Conservation (phyloP, 176 grass and related monocot species). For the Luzula sylvatica region DNA sequence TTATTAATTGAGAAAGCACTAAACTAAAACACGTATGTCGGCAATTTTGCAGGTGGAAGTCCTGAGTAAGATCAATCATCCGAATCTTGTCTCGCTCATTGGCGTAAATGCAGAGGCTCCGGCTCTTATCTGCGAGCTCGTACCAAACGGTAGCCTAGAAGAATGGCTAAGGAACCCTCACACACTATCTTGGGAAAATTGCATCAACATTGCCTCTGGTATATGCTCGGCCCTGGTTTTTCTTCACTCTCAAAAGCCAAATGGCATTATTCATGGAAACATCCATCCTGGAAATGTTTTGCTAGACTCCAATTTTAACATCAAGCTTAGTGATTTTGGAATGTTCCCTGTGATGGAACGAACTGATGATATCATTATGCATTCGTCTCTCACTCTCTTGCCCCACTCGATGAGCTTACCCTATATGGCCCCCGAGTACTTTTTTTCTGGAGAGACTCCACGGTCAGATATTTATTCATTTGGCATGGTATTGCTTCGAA, state of each 20-base stretch:
- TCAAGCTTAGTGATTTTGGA: slow-evolving; percentile 45
- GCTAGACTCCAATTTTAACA: background rate
- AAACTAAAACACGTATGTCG: too few species aligned
- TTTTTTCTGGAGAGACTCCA: slow-evolving; percentile 45
- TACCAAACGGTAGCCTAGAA: slow-evolving; percentile 37
- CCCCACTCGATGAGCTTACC: slow-evolving; percentile 40
- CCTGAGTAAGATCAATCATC: slow-evolving; percentile 27
- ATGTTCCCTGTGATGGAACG: slow-evolving; percentile 25
- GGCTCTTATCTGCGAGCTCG: slow-evolving; percentile 38
- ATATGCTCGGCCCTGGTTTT: slow-evolving; percentile 26
- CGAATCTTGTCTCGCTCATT: slow-evolving; percentile 24
- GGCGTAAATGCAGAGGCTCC: slow-evolving; percentile 43
- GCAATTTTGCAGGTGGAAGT: slow-evolving; percentile 13
- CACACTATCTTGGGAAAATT: slow-evolving; percentile 24
- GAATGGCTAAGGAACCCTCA: slow-evolving; percentile 26
- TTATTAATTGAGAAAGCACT: too few species aligned
- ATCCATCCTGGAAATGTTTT: slow-evolving; percentile 49
- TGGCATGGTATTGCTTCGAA: slow-evolving; percentile 44
- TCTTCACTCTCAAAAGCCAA: slow-evolving; percentile 37
- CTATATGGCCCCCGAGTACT: slow-evolving; percentile 60
- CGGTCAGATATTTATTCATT: slow-evolving; percentile 57
- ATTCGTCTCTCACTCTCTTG: too few species aligned
- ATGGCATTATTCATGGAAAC: slow-evolving; percentile 39
- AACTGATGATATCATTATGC: background rate
- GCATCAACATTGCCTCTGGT: slow-evolving; percentile 27